Evolutionary conservation across 164 flowering plant genomes (phyloP).

Genomic region (Chimonanthus praecox): DNA sequence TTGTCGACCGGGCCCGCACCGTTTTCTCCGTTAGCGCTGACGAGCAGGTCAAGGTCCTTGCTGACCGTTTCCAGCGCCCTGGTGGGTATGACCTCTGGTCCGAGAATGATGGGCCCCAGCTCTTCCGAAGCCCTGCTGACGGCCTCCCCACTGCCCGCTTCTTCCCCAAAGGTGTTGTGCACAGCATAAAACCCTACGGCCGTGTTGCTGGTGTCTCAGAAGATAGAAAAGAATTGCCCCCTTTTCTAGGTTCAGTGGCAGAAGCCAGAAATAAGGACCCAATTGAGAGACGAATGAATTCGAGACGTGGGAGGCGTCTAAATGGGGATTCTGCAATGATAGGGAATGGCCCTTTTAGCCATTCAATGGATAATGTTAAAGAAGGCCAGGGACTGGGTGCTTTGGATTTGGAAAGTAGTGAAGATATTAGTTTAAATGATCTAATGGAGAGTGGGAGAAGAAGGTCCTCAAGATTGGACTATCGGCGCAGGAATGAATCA

Average conservation of each 20-base stretch:
- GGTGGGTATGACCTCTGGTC: conserved; percentile 90
- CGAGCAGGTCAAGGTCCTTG: conserved; percentile 76
- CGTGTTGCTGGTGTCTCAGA: neutral
- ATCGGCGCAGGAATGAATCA: too few species aligned
- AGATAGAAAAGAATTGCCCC: neutral
- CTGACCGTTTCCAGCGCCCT: conserved; percentile 76
- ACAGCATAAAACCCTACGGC: conserved; percentile 62
- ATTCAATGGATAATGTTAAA: neutral
- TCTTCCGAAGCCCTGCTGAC: conserved; percentile 44
- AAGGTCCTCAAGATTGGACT: neutral
- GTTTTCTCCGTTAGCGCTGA: conserved; percentile 72
- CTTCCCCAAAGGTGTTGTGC: conserved; percentile 88
- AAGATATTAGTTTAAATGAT: neutral
- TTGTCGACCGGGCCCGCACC: conserved; percentile 52
- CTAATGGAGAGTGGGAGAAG: neutral
- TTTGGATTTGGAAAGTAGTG: neutral
- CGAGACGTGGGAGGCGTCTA: neutral
- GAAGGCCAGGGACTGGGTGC: neutral
- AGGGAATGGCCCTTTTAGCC: neutral
- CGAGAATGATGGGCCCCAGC: conserved; percentile 71
- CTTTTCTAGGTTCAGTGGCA: neutral
- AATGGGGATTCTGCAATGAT: neutral
- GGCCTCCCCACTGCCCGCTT: conserved; percentile 64
- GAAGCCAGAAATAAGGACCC: neutral
- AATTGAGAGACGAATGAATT: neutral